Evolutionary conservation across 768 basidiomycete genomes (phyloP).

Genomic region (Daedaleopsis sinensis): DNA sequence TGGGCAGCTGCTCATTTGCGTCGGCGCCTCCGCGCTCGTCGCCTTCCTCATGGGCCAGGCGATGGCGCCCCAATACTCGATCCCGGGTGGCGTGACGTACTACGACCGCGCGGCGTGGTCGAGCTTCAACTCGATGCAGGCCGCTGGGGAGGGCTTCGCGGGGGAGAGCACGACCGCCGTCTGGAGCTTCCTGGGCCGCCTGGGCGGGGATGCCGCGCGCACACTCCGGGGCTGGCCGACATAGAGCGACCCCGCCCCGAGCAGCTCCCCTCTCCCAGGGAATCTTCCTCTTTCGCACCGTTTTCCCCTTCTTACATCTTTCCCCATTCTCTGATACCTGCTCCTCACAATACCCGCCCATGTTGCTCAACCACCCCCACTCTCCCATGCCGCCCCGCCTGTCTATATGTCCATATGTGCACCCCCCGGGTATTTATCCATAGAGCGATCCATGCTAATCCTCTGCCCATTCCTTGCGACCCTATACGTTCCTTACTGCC

Average conservation of each 20-base stretch:
- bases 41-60: conserved; percentile 65
- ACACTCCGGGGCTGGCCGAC: conserved; percentile 81
- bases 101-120: conserved; percentile 82
- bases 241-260: conserved; percentile 29
- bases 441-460: conserved; percentile 23
- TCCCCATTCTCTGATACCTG: not conserved
- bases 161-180: conserved; percentile 59
- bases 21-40: conserved; percentile 64
- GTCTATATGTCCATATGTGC: conserved; percentile 22
- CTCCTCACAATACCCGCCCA: not conserved
- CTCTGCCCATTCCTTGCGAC: conserved; percentile 23
- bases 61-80: conserved; percentile 53
- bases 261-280: too few species aligned
- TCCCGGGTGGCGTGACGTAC: conserved; percentile 70
- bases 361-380: conserved; percentile 1
- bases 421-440: conserved; percentile 9
- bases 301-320: not conserved
- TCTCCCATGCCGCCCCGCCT: conserved; percentile 2
- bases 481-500: conserved; percentile 19
- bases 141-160: conserved; percentile 69
- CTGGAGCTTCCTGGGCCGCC: conserved; percentile 71
- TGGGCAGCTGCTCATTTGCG: conserved; percentile 56
- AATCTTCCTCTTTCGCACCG: not conserved
- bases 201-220: conserved; percentile 76
- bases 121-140: conserved; percentile 74